phyloP scores from a whole-genome alignment of 768 basidiomycete genomes.

The Lentinula detonsa region DNA sequence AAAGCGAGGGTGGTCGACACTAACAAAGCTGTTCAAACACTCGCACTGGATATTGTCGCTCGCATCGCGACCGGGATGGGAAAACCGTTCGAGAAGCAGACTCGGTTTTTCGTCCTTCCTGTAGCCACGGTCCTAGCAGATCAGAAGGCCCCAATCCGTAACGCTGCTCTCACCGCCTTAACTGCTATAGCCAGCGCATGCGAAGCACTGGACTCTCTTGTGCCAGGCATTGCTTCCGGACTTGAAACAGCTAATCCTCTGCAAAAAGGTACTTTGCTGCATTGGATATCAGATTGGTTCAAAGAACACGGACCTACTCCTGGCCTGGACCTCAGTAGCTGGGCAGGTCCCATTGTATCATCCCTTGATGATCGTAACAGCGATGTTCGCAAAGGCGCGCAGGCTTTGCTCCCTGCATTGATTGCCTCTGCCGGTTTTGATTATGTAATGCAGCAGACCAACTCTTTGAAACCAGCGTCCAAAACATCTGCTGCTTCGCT shows the following conservation, averaged over 20 bases:
- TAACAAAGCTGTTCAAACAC: constrained; percentile 88
- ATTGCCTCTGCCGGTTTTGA: constrained; percentile 76
- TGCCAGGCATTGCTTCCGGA: constrained; percentile 68
- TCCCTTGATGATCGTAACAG: constrained; percentile 87
- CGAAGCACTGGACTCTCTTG: constrained; percentile 79
- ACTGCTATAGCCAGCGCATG: constrained; percentile 80
- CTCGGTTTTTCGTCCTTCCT: constrained; percentile 67
- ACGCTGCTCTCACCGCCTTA: constrained; percentile 71
- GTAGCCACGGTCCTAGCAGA: constrained; percentile 85
- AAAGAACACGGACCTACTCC: constrained; percentile 52
- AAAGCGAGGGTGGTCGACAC: constrained; percentile 87
- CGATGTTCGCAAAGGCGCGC: constrained; percentile 91
- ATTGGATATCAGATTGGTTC: constrained; percentile 79
- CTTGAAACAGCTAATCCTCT: constrained; percentile 86
- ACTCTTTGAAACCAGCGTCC: constrained; percentile 87
- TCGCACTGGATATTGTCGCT: constrained; percentile 86
- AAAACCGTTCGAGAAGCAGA: constrained; percentile 88
- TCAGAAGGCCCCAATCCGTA: constrained; percentile 83
- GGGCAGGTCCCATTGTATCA: constrained; percentile 59
- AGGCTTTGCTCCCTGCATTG: constrained; percentile 71
- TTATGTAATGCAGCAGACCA: constrained; percentile 80
- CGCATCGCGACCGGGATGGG: constrained; percentile 94
- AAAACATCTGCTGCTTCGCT: constrained; percentile 77
- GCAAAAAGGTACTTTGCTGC: constrained; percentile 72
- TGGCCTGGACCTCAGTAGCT: constrained; percentile 61